These are phyloP conservation scores for Rhizophlyctis rosea DNA, from an alignment of 192 early-diverging fungal genomes.

Conservation along the genomic window DNA sequence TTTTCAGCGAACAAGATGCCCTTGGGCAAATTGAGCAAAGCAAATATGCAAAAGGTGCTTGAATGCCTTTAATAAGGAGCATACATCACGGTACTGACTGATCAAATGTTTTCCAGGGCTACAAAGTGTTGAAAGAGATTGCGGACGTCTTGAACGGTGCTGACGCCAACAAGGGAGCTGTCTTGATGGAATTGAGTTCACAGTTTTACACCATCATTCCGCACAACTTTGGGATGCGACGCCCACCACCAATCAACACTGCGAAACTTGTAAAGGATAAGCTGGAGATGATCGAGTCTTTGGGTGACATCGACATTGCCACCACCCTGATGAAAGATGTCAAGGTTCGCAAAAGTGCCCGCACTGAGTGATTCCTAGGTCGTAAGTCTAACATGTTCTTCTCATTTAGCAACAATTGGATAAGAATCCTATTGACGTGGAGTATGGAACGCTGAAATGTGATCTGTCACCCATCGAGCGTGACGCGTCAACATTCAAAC, in stretches of 20 bases:
- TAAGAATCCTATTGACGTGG: constrained; percentile 57
- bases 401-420: constrained; percentile 17
- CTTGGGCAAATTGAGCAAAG: constrained; percentile 69
- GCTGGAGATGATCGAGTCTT: constrained; percentile 63
- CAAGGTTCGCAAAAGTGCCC: too few relatives aligned
- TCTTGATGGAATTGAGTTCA: constrained; percentile 29
- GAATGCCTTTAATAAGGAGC: too few relatives aligned
- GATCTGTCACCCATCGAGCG: constrained; percentile 53
- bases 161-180: not conserved
- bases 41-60: constrained; percentile 47
- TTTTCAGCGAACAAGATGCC: constrained; percentile 63
- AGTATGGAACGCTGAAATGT: constrained; percentile 57
- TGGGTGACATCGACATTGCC: constrained; percentile 69
- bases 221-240: constrained; percentile 49
- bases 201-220: constrained; percentile 73
- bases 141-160: constrained; percentile 33
- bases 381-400: too few relatives aligned
- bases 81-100: too few relatives aligned
- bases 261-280: constrained; percentile 50
- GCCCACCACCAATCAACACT: constrained; percentile 53
- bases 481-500: constrained; percentile 47
- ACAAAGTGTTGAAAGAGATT: constrained; percentile 56
- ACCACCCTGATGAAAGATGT: constrained; percentile 50
- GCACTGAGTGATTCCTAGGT: too few relatives aligned
- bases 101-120: too few relatives aligned